phyloP scores from a whole-genome alignment of 768 basidiomycete genomes.

The Austroboletus festivus region DNA sequence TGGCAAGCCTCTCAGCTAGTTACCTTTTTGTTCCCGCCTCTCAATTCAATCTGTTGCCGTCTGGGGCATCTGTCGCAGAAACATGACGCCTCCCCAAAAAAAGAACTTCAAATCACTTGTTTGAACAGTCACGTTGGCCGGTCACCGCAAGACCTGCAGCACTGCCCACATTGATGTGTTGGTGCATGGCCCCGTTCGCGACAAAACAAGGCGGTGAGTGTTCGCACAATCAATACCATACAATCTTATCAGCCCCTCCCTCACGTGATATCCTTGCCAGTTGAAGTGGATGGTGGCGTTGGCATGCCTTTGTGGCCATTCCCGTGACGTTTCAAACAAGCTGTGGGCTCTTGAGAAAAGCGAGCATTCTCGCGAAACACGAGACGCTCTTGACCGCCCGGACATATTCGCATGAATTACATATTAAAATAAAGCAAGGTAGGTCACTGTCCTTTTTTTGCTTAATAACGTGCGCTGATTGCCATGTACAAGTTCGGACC shows the following conservation, averaged over 20 bases:
- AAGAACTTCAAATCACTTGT: not conserved
- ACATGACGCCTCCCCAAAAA: not conserved
- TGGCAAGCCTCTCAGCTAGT: not conserved
- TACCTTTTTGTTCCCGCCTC: constrained; percentile 1
- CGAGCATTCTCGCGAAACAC: no score
- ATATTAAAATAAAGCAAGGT: no score
- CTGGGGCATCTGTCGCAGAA: constrained; percentile 15
- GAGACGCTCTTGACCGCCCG: no score
- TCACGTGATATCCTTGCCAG: not conserved
- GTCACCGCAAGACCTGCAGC: not conserved
- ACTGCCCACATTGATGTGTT: not conserved
- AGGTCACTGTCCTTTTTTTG: not conserved
- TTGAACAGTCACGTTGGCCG: not conserved
- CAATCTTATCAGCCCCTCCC: not conserved
- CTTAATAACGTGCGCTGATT: not conserved
- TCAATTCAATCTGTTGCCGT: constrained; percentile 4
- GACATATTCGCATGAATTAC: no score
- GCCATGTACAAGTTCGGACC: not conserved
- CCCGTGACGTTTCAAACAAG: not conserved
- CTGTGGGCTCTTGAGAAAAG: no score
- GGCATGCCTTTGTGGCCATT: not conserved
- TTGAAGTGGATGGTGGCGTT: no score
- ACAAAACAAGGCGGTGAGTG: not conserved
- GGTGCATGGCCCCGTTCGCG: not conserved
- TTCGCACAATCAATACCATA: not conserved